phyloP scores from a whole-genome alignment of 768 basidiomycete genomes.

The Mycena maculata region DNA sequence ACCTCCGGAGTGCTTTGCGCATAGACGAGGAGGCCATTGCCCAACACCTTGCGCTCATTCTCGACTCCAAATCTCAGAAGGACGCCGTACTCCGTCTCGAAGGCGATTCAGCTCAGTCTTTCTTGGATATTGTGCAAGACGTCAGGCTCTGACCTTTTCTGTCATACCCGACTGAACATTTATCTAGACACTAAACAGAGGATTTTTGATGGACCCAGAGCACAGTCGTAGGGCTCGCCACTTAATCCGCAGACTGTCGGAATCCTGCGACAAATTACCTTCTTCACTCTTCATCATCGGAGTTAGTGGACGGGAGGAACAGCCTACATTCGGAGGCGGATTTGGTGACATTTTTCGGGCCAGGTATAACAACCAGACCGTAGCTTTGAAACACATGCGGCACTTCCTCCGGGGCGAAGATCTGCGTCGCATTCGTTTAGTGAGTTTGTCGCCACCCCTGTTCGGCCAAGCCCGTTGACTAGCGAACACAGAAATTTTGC shows the following conservation, averaged over 20 bases:
- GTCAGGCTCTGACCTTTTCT: slow-evolving; percentile 24
- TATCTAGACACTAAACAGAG: background rate
- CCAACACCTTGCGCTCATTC: slow-evolving; percentile 25
- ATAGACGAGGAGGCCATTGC: slow-evolving; percentile 36
- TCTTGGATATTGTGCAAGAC: slow-evolving; percentile 37
- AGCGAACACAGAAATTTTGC: slow-evolving; percentile 26
- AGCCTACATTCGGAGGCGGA: slow-evolving; percentile 34
- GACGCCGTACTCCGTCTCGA: slow-evolving; percentile 27
- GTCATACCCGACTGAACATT: background rate
- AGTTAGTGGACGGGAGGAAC: slow-evolving; percentile 1
- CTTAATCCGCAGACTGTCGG: slow-evolving; percentile 26
- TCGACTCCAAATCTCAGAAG: slow-evolving; percentile 32
- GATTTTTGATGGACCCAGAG: background rate
- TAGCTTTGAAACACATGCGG: slow-evolving; percentile 40
- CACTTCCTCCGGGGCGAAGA: slow-evolving; percentile 27
- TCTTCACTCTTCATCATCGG: slow-evolving; percentile 28
- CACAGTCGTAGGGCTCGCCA: background rate
- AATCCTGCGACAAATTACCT: slow-evolving; percentile 26
- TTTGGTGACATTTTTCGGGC: slow-evolving; percentile 42
- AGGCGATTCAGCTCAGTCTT: slow-evolving; percentile 33
- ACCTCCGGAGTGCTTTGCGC: slow-evolving; percentile 31
- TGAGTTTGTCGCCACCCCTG: too few species aligned
- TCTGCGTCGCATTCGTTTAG: slow-evolving; percentile 24
- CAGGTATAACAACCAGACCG: slow-evolving; percentile 27
- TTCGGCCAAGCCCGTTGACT: background rate